A percentile compares a stretch with the other conserved stretches of the same genome.
Evolutionary conservation across 495 filamentous ascomycete genomes (phyloP).

Genomic region (Trichoderma reesei): DNA sequence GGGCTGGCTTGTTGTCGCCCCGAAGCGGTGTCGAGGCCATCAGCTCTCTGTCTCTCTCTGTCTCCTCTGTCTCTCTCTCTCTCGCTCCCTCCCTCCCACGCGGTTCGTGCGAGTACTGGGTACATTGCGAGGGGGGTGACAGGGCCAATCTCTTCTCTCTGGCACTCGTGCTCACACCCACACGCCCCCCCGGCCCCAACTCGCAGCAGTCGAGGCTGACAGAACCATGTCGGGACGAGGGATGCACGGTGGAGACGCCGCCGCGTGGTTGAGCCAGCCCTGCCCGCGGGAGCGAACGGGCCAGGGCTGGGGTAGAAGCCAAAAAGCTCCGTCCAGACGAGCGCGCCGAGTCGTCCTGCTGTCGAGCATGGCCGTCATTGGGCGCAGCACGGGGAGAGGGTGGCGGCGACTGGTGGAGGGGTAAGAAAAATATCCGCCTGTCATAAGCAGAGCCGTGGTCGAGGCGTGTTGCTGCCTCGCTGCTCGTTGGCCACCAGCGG

Average conservation of each 20-base stretch:
- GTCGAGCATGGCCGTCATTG: neutral
- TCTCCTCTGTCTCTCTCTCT: too few relatives aligned
- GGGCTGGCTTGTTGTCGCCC: neutral
- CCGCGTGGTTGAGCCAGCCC: constrained; percentile 9
- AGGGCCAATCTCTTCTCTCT: constrained; percentile 1
- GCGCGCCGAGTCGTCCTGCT: neutral
- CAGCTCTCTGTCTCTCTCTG: too few relatives aligned
- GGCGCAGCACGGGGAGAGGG: constrained; percentile 2
- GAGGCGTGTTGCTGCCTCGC: neutral
- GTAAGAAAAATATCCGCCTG: neutral
- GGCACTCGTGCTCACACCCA: neutral
- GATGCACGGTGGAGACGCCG: neutral
- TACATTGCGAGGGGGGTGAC: neutral
- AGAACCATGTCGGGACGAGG: constrained; percentile 5
- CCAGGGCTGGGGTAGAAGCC: neutral
- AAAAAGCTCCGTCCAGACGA: constrained; percentile 5
- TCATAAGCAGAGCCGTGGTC: constrained; percentile 1
- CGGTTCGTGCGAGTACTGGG: constrained; percentile 2
- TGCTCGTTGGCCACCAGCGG: neutral
- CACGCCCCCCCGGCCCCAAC: neutral
- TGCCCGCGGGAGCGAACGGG: constrained; percentile 7
- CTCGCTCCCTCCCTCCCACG: too few relatives aligned
- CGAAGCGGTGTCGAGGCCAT: constrained; percentile 2
- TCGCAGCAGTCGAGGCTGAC: neutral
- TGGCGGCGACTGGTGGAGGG: constrained; percentile 2